Base-by-base conservation (phyloP, 2,329 filamentous ascomycete genomes). In the Diaporthe sp. region DNA sequence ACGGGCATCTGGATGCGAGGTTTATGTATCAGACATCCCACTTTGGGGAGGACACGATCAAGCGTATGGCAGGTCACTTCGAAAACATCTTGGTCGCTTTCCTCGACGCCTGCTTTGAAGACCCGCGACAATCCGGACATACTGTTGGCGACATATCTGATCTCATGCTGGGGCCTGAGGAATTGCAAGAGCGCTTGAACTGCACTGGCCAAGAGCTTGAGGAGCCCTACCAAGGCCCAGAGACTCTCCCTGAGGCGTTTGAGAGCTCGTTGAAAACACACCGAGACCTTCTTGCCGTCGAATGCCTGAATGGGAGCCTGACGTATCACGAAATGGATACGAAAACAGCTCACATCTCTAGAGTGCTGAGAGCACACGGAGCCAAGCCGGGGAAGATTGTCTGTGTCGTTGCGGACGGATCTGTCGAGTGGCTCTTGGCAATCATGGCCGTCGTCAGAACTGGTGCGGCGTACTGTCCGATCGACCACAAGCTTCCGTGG, bases 401-500 rank as follows among this genome's bases (percentile, higher is more conserved):
- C 25, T 65, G 59, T 34, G 42, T 65, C 25, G 9, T 65, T 42
- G 59, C 59, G 9, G 59, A 65, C 5, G 59, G 59, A 8, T 65
- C 42, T 17, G 42, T 65, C 1, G 59, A 65, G 42, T 65, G 59
- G 59, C 59, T 65, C 17, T 5, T 65, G 9, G 39, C 39, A 19
- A 65, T 65, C 17, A 46, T 65, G 59, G 59, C 59, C 17, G 59
- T 65, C 31, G 42, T 65, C 39, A 65, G 59, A 13, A 46, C 59
- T 31, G 59, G 59, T 44, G 59, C 59, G 4, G 59, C 59, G 2
- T 65, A 65, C 2, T 65, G 59, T 28, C 59, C 59, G 25, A 19
- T 65, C 4, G 59, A 65, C 25, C 59, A 65, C 59, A 65, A 46
- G 42, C 59, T 65, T 46, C 59, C 59, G 0, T 65, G 59, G 59